Evolutionary conservation across 2,329 filamentous ascomycete genomes (phyloP), one percentile per base, ranked within the genome.

Genomic region (Ophiostoma populinum): DNA sequence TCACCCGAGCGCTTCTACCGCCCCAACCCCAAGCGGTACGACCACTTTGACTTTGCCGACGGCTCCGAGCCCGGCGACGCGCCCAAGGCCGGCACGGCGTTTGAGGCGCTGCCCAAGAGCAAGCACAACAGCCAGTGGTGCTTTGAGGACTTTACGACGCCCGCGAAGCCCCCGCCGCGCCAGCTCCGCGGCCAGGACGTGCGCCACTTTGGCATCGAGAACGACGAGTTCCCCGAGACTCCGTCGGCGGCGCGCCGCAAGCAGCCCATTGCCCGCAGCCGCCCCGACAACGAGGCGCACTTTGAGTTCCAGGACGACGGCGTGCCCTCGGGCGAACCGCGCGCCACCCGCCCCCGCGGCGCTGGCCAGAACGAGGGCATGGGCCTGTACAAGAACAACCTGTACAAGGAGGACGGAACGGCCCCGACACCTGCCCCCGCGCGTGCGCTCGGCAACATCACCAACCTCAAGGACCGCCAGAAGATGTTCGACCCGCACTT

Each of bases 141-240:
- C 32, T 95, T 95, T 54, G 72, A 82, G 41, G 85, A 93, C 56
- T 92, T 92, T 47, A 61, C 62, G 12, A 93, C 86, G 1, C 87
- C 87, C 0, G 68, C 77, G 44, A 93, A 92, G 63, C 45, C 57
- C 18, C 62, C 70, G 32, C 79, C 64, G 30, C 80, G 77, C 53
- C 53, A 67, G 16, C 50, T 63, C 35, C 67, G 75, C 40, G 60
- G 66, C 25, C 71, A 83, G 49, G 75, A 90, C 41, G 67, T 75
- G 40, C 77, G 80, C 37, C 78, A 90, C 52, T 92, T 81, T 72
- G 78, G 76, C 46, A 74, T 77, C 32, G 76, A 85, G 40, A 69
- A 78, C 44, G 61, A 71, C 51, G 59, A 74, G 41, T 57, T 69
- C 29, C 54, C 55, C 24, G 63, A 69, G 24, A 74, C 70, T 7